Evolutionary conservation across 805 yeast species (phyloP), one percentile per base, ranked within the genome.

Genomic region (Zygoascus bituminiphila): DNA sequence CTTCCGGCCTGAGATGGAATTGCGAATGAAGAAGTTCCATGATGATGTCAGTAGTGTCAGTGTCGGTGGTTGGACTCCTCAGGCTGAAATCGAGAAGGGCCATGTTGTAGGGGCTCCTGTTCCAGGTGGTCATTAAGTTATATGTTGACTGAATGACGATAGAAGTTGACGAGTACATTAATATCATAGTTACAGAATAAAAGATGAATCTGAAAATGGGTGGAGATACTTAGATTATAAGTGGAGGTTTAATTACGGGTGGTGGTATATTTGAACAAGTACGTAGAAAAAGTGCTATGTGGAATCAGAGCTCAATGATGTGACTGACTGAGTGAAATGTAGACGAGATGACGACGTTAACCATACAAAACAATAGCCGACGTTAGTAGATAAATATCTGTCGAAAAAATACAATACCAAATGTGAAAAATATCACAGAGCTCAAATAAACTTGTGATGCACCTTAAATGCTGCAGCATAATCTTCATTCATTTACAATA

Each of bases 1-100:
- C 55, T 86, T 87, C 77, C 78, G 87, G 65, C 95, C 95, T 14
- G 78, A 79, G 55, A 79, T 86, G 76, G 81, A 80, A 59, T 86
- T 81, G 53, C 79, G 89, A 70, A 81, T 87, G 62, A 72, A 77
- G 54, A 68, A 82, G 60, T 87, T 73, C 72, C 72, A 77, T 55
- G 65, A 64, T 21, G 63, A 71, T 52, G 66, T 72, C 44, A 75
- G 77, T 52, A 65, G 72, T 52, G 77, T 82, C 43, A 60, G 72
- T 22, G 73, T 74, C 52, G 95, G 95, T 62, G 95, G 95, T 38
- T 86, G 95, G 95, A 73, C 78, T 52, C 73, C 75, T 36, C 72
- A 66, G 25, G 78, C 85, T 44, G 70, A 72, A 47, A 72, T 85
- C 44, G 65, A 66, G 53, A 79, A 79, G 47, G 95, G 95, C 54